These are phyloP conservation scores for Aspergillus incahuasiensis DNA, from an alignment of 495 filamentous ascomycete species.

Conservation along the genomic window DNA sequence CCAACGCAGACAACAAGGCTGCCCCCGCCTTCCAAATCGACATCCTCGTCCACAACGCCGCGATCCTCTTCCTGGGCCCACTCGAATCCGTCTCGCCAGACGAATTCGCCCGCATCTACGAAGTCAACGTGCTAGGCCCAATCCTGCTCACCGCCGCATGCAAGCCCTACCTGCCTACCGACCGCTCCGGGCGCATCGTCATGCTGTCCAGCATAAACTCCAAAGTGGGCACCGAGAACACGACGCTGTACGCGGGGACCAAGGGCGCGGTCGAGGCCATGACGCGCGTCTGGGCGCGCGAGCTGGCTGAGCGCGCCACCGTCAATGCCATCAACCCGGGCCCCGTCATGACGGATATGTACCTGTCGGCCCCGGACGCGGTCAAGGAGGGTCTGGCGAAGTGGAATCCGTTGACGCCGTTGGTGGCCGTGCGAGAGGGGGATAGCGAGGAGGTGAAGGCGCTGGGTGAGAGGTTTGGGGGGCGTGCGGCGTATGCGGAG, in stretches of 20 bases:
- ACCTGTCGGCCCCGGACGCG: not conserved
- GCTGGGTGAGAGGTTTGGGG: not conserved
- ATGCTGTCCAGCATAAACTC: not conserved
- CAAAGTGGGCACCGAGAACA: not conserved
- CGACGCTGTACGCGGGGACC: not conserved
- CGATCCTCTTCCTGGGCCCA: not conserved
- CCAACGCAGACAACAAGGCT: not conserved
- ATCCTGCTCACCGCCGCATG: not conserved
- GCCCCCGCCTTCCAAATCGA: not conserved
- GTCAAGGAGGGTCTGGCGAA: not conserved
- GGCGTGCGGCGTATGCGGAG: not conserved
- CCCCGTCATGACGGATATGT: not conserved
- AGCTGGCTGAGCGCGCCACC: not conserved
- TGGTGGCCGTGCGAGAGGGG: not conserved
- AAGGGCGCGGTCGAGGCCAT: not conserved
- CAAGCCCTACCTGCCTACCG: not conserved
- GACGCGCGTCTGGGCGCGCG: not conserved
- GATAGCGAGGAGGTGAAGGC: not conserved
- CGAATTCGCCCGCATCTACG: not conserved
- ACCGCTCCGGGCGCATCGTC: not conserved
- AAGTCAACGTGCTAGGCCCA: not conserved
- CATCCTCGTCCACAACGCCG: not conserved
- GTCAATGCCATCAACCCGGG: not conserved
- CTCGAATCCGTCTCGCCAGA: not conserved
- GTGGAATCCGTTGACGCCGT: not conserved